Base-by-base conservation (phyloP, 768 basidiomycete species). In the Mycena rosella region DNA sequence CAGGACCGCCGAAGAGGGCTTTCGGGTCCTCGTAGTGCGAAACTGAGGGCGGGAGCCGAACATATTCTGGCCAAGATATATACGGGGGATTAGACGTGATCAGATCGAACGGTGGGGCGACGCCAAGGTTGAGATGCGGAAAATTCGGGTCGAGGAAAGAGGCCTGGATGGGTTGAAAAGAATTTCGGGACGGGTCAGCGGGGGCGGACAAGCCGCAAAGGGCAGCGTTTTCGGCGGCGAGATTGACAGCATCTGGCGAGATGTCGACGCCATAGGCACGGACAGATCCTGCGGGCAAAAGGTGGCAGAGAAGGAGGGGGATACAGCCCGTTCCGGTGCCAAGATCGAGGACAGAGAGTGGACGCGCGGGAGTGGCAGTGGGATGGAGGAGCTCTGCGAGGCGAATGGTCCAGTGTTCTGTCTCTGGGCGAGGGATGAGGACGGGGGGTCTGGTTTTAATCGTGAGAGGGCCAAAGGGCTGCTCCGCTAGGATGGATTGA, bases 261-360 rank as follows among this genome's bases (percentile, higher is more conserved):
- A 91, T 85, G 78, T 96, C 95, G 45, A 96, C 81, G 26, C 87
- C 94, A 66, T 85, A 79, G 2, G 91, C 87, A 11, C 77, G 80
- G 51, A 88, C 71, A 68, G 81, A 85, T 54, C 87, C 88, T 49
- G 82, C 78, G 18, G 89, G 87, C 80, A 88, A 87, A 52, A 89
- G 78, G 70, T 90, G 85, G 73, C 89, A 90, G 20, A 99, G 83
- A n/a, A 95, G 83, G 45, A 98, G 86, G 2, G 96, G 93, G 56
- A 98, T 96, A 77, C 96, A 96, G 17, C 93, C 97, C 0, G 95
- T 88, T 51, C 97, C 97, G 7, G 96, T 97, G 77, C 96, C 96
- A 49, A 99, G 88, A 80, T 99, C 97, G 34, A 98, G 83, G 29
- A 96, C 78, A 32, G 80, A 81, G 49, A 80, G 69, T 62, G 82